Evolutionary conservation across 1,284 basidiomycete genomes (phyloP), one percentile per base, ranked within the genome.

Genomic region (Ustilago loliicola): DNA sequence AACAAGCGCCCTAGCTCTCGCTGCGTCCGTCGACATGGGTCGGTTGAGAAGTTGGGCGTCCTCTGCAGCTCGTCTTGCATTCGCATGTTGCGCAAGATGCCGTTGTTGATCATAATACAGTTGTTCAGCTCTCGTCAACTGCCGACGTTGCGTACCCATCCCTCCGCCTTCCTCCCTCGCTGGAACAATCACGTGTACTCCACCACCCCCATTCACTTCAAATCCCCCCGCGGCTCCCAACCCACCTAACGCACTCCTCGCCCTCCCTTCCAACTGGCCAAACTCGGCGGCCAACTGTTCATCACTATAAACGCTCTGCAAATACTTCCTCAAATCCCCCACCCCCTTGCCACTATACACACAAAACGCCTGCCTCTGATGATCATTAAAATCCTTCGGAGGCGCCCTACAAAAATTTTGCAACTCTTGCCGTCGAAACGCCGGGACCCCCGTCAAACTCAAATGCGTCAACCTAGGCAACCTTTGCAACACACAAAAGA

Each of bases 311-410:
- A 78, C 81, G 1, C 52, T 32, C 40, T 75, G 72, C 53, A 86
- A 62, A 57, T 60, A 96, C 27, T 91, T 88, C 45, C 96, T 90
- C 34, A 99, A 89, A 62, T 95, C 92, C 23, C 90, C 88, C 1
- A 99, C 93, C 6, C 96, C 95, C 77, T 92, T 92, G 42, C 95
- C 95, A 5, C 95, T 96, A 87, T 95, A 99, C 13, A 99, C 97
- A 86, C 97, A 99, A 86, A 99, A 99, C 2, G 94, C 91, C n/a
- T 91, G 89, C 56, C 94, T 91, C 86, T 99, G 97, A 61, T 92
- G 93, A 32, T 92, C 89, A 84, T 94, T 98, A 87, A 98, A 99
- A 66, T 95, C 94, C 81, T 91, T 89, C 5, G 97, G 97, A 21
- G 95, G 93, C 32, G 91, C 89, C 30, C 96, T 90, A 87, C 96